Base-by-base conservation (phyloP, 306 rosid species). In the Pterocarpus macrocarpus region DNA sequence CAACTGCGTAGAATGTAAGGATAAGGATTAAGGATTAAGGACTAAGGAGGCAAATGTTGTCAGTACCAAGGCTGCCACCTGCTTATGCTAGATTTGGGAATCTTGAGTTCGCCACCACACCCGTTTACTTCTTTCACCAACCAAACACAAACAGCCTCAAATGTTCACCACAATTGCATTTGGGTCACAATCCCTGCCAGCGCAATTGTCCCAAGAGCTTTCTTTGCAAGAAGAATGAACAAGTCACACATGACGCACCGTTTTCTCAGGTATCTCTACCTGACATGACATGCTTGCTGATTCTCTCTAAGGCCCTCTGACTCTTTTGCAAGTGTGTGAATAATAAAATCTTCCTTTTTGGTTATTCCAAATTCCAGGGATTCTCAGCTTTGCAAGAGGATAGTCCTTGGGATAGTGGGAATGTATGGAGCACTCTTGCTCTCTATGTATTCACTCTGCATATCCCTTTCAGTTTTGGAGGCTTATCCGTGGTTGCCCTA, bases 381-480 rank as follows among this genome's bases (percentile, higher is more conserved):
- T 88, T 94, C 77, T 92, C 92, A 32, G 90, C 32, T 2, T 80
- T 94, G 85, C 80, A 63, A 62, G 82, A 59, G 36, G 90, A 85
- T 70, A 65, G 82, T 74, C 89, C 90, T 30, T 94, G 97, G 97
- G 94, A 91, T 52, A 64, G 53, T 68, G 94, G 73, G 33, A 77
- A 69, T 80, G 57, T 88, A 2, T 92, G 98, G 97, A 89, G 82
- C 82, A 85, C 81, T 52, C 79, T 89, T 91, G 89, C 89, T 58
- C 87, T 92, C 68, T 94, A 92, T 71, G 58, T 89, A 13, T 89
- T 91, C 85, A 89, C 76, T 83, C 76, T 95, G 78, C 98, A 95
- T 83, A 85, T 95, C 80, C 98, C 98, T 88, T 86, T 91, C 85
- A 89, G 98, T 81, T 92, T 95, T 67, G 94, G 97, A 71, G 88